Base-by-base conservation (phyloP, 78 protist species). In the Planoprotostelium fungivorum region DNA sequence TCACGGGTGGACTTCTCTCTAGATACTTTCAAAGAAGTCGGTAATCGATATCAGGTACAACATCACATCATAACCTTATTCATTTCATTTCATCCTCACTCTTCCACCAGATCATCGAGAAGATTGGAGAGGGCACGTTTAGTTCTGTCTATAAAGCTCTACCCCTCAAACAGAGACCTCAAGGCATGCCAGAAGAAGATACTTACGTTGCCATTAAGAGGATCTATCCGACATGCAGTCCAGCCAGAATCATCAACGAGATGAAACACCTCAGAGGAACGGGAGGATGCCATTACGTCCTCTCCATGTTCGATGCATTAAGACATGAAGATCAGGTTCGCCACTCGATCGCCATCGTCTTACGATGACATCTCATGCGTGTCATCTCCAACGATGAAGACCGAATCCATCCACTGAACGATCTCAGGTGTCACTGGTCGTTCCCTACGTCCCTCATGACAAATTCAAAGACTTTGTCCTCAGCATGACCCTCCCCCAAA, bases 61-160 rank as follows among this genome's bases (percentile, higher is more conserved):
- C n/a, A n/a, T n/a, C n/a, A n/a, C n/a, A n/a, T n/a, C n/a, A n/a
- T n/a, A n/a, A n/a, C n/a, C n/a, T n/a, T n/a, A n/a, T n/a, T n/a
- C n/a, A n/a, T n/a, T n/a, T n/a, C n/a, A n/a, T n/a, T n/a, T n/a
- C n/a, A n/a, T n/a, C n/a, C n/a, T n/a, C n/a, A n/a, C n/a, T n/a
- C n/a, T n/a, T n/a, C n/a, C n/a, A n/a, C n/a, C n/a, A 51, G 0
- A 86, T 92, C 16, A 34, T 88, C 0, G 94, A 92, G 1, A 92
- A 92, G 36, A 86, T 94, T n/a, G 96, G 96, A 0, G 91, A 94
- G 38, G 96, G 96, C 25, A 94, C 96, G 35, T 94, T 91, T 83
- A 87, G 91, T 35, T 88, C 91, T 10, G 96, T 94, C 34, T 94
- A 89, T 34, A 88, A 87, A 63, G 88, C 89, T 5, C 87, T 86